Conservation (phyloP, 2,329 filamentous ascomycete genomes). For the Alternaria incomplexa region DNA sequence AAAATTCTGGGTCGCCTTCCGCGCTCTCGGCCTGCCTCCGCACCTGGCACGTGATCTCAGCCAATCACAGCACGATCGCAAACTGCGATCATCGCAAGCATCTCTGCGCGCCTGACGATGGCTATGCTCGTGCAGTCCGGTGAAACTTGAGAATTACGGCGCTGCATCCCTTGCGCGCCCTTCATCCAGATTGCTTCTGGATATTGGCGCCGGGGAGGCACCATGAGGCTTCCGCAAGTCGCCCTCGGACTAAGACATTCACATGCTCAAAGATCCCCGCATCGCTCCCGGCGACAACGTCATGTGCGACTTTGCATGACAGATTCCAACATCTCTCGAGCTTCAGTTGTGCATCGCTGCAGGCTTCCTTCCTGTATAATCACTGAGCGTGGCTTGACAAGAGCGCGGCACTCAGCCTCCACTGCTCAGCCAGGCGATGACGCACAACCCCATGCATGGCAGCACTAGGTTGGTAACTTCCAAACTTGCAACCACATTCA, state of each 20-base stretch:
- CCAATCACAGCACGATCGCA: constrained; percentile 46
- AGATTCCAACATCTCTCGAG: not conserved
- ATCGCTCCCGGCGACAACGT: constrained; percentile 19
- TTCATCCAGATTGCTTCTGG: not conserved
- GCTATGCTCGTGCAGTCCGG: not conserved
- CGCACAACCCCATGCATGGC: constrained; percentile 50
- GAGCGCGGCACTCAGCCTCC: constrained; percentile 30
- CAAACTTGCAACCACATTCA: constrained; percentile 15
- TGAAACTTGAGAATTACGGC: not conserved
- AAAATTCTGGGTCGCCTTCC: constrained; percentile 39
- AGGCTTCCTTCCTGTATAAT: not conserved
- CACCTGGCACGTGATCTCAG: constrained; percentile 30
- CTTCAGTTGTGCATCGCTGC: not conserved
- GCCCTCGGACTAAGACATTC: constrained; percentile 30
- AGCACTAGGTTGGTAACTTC: constrained; percentile 48
- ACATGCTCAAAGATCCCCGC: constrained; percentile 34
- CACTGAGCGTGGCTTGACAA: constrained; percentile 17
- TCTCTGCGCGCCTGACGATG: not conserved
- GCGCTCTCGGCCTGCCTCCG: constrained; percentile 31
- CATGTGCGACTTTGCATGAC: constrained; percentile 18
- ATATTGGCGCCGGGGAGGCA: not conserved
- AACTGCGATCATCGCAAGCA: constrained; percentile 11
- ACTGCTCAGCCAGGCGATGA: constrained; percentile 40
- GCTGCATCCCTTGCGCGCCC: not conserved
- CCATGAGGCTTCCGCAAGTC: constrained; percentile 12